These are phyloP conservation scores for Ailanthus altissimus DNA, from an alignment of 345 rosid genomes.

Conservation along the genomic window DNA sequence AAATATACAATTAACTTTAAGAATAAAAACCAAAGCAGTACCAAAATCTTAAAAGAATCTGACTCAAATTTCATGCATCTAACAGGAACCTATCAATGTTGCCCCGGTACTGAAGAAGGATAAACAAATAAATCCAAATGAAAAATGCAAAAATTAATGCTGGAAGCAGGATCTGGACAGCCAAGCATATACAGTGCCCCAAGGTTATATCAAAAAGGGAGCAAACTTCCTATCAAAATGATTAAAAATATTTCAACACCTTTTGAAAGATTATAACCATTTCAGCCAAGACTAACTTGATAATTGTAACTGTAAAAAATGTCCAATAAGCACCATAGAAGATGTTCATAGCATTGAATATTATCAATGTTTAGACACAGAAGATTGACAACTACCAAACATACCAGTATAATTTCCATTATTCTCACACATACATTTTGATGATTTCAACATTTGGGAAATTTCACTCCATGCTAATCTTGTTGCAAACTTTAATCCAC, in stretches of 20 bases:
- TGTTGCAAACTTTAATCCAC: constrained; percentile 71
- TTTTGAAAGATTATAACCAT: neutral
- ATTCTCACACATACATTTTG: constrained; percentile 56
- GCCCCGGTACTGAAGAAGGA: neutral
- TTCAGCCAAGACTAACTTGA: neutral
- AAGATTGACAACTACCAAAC: neutral
- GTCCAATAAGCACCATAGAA: neutral
- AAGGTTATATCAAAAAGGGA: neutral
- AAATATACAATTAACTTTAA: neutral
- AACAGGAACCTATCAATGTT: neutral
- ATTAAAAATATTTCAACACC: neutral
- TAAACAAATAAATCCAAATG: neutral
- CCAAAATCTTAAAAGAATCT: neutral
- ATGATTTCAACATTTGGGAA: constrained; percentile 75
- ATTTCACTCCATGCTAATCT: constrained; percentile 52
- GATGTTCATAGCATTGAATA: neutral
- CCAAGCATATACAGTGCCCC: neutral
- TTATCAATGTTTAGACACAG: neutral
- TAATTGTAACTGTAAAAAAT: neutral
- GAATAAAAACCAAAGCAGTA: neutral
- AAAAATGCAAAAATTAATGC: neutral
- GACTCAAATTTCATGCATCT: neutral
- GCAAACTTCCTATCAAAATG: neutral
- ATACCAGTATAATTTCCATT: constrained; percentile 54
- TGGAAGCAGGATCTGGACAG: constrained; percentile 1